A percentile compares a stretch with the other conserved stretches of the same genome.
phyloP scores from a whole-genome alignment of 805 yeast genomes.

The Saccharomycopsis sp. region DNA sequence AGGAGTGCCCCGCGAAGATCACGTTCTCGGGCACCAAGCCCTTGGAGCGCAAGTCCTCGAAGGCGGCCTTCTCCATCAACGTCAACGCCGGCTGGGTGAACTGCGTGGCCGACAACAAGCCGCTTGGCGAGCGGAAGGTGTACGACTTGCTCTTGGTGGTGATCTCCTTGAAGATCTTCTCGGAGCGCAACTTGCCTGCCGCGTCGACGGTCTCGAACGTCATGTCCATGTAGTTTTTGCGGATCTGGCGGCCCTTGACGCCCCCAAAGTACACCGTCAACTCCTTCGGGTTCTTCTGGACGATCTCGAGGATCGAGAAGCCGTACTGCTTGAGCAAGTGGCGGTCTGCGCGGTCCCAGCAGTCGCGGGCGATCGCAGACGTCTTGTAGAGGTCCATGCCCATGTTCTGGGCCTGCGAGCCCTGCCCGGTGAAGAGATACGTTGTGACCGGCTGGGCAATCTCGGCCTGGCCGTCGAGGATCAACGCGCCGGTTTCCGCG shows the following conservation, averaged over 20 bases:
- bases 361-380: constrained; percentile 86
- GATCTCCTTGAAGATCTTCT: constrained; percentile 92
- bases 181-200: constrained; percentile 77
- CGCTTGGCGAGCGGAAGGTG: constrained; percentile 89
- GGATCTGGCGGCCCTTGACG: constrained; percentile 89
- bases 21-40: constrained; percentile 92
- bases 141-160: constrained; percentile 71
- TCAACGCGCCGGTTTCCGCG: constrained; percentile 68
- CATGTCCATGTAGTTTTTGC: constrained; percentile 94
- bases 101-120: constrained; percentile 95
- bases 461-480: constrained; percentile 93
- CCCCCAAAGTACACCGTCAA: constrained; percentile 97
- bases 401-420: constrained; percentile 99
- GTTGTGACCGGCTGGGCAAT: constrained; percentile 97
- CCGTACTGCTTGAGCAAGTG: constrained; percentile 94
- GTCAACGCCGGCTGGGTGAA: constrained; percentile 99
- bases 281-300: constrained; percentile 91
- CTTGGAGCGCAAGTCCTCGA: constrained; percentile 93
- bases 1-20: constrained; percentile 97
- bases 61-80: constrained; percentile 97
- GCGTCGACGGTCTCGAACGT: constrained; percentile 91
- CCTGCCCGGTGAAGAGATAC: constrained; percentile 98
- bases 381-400: constrained; percentile 97
- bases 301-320: constrained; percentile 93
- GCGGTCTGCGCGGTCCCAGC: constrained; percentile 96